Percentiles rank a stretch among this genome's conserved stretches.
phyloP scores from a whole-genome alignment of 345 rosid species.

The Populus nigra region DNA sequence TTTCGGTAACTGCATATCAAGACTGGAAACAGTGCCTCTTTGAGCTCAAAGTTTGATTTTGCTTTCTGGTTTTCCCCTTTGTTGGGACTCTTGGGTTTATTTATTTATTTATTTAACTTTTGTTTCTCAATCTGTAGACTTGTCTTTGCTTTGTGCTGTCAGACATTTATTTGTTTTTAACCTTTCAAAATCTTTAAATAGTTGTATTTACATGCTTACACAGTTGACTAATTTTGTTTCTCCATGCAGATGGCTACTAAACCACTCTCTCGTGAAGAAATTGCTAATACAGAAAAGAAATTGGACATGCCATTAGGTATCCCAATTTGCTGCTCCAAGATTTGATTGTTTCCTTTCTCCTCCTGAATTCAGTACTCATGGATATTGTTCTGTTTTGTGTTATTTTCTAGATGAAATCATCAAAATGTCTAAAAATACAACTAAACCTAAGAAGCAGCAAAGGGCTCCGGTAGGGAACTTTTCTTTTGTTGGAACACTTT shows the following conservation, averaged over 20 bases:
- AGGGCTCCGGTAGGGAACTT: slow-evolving; percentile 45
- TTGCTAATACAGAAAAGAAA: slow-evolving; percentile 85
- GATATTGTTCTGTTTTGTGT: not conserved
- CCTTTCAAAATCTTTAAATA: not conserved
- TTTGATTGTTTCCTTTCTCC: not conserved
- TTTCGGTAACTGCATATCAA: not conserved
- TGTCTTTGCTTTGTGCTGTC: not conserved
- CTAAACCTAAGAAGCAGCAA: slow-evolving; percentile 48
- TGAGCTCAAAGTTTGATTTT: not conserved
- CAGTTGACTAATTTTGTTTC: not conserved
- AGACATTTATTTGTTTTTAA: not conserved
- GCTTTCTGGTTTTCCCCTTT: not conserved
- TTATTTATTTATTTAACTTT: no score
- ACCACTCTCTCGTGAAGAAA: slow-evolving; percentile 68
- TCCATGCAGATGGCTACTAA: slow-evolving; percentile 52
- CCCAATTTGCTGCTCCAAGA: slow-evolving; percentile 2
- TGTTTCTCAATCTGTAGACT: not conserved
- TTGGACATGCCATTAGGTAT: slow-evolving; percentile 85
- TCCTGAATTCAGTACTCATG: slow-evolving; percentile 6
- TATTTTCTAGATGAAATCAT: slow-evolving; percentile 61
- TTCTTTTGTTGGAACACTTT: not conserved
- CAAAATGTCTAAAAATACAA: slow-evolving; percentile 68
- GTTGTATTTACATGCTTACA: not conserved
- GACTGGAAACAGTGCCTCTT: not conserved
- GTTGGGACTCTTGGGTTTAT: not conserved